These are phyloP conservation scores for Allomyces macrogynus DNA, from an alignment of 192 early-diverging fungal species.

Conservation along the genomic window DNA sequence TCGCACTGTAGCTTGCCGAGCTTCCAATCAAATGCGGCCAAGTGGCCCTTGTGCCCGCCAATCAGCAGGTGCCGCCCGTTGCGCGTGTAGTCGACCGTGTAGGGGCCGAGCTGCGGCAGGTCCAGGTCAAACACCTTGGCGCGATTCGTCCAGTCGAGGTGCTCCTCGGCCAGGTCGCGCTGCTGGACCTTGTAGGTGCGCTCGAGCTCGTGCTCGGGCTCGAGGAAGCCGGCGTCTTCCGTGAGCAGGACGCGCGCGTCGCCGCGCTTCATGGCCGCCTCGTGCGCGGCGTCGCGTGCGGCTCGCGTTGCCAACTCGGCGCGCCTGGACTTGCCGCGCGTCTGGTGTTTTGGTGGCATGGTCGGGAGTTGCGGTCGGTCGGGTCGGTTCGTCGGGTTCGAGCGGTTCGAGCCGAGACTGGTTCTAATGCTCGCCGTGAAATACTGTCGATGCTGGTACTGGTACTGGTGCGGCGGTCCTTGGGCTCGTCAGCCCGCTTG, in stretches of 20 bases:
- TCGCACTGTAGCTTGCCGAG: constrained; percentile 51
- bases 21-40: constrained; percentile 84
- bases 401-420: too few species aligned
- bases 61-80: constrained; percentile 60
- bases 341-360: neutral
- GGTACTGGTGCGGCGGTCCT: too few species aligned
- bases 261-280: neutral
- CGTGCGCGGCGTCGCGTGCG: neutral
- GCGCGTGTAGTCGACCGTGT: constrained; percentile 70
- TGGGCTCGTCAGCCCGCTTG: too few species aligned
- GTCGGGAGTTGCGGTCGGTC: too few species aligned
- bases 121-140: constrained; percentile 56
- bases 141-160: constrained; percentile 51
- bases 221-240: constrained; percentile 58
- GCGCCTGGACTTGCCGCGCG: constrained; percentile 5
- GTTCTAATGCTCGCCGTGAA: too few species aligned
- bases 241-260: constrained; percentile 30
- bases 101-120: constrained; percentile 65
- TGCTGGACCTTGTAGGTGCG: constrained; percentile 73
- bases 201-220: constrained; percentile 66
- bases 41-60: constrained; percentile 63
- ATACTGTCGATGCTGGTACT: too few species aligned
- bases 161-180: constrained; percentile 28
- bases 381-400: too few species aligned
- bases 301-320: constrained; percentile 2